phyloP scores from a whole-genome alignment of 2,329 filamentous ascomycete genomes.

The Sporothrix mexicana region DNA sequence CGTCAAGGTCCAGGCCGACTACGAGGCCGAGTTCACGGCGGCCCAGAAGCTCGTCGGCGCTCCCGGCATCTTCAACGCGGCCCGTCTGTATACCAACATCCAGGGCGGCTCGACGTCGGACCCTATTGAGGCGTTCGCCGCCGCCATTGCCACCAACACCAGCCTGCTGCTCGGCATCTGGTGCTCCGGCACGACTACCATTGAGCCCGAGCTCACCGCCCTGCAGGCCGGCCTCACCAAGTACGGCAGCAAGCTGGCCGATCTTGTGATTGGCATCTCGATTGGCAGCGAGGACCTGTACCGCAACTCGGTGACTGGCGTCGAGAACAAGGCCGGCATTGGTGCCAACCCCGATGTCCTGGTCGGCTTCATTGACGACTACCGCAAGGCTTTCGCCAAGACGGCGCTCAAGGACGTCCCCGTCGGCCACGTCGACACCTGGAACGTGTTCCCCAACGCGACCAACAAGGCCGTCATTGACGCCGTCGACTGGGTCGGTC shows the following conservation, averaged over 20 bases:
- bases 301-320: constrained; percentile 65
- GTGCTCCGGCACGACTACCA: constrained; percentile 61
- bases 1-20: constrained; percentile 60
- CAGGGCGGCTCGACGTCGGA: constrained; percentile 70
- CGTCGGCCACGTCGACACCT: constrained; percentile 72
- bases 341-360: constrained; percentile 65
- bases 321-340: constrained; percentile 65
- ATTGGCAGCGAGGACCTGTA: constrained; percentile 73
- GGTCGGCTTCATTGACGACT: constrained; percentile 69
- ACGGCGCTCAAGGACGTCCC: constrained; percentile 53
- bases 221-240: constrained; percentile 61
- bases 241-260: constrained; percentile 58
- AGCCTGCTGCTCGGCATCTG: constrained; percentile 69
- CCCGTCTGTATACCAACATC: constrained; percentile 73
- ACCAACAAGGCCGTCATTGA: constrained; percentile 66
- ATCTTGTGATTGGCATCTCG: constrained; percentile 67
- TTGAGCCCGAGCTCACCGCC: constrained; percentile 64
- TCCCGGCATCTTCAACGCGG: constrained; percentile 66
- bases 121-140: constrained; percentile 81
- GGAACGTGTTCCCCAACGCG: constrained; percentile 65
- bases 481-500: constrained; percentile 68
- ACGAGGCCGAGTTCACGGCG: constrained; percentile 71
- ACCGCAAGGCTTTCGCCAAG: constrained; percentile 61
- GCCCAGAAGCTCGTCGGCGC: constrained; percentile 69
- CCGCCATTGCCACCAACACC: constrained; percentile 65